phyloP scores from a whole-genome alignment of 108 stramenopile species.

The Cyclotella cryptica region DNA sequence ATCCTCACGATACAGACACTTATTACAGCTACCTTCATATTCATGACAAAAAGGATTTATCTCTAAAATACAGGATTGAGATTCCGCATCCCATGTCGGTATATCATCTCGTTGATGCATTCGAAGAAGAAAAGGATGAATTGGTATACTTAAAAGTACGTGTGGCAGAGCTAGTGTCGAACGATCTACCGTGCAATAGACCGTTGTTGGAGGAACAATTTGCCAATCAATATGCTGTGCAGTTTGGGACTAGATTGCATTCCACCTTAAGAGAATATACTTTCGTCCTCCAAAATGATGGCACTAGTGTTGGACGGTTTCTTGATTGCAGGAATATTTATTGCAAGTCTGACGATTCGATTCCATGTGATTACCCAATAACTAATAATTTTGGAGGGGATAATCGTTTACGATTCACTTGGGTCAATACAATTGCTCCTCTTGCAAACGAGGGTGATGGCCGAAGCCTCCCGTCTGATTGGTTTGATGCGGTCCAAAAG shows the following conservation, averaged over 20 bases:
- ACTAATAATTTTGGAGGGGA: constrained; percentile 1
- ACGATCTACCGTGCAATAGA: constrained; percentile 18
- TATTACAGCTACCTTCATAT: constrained; percentile 15
- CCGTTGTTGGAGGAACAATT: constrained; percentile 36
- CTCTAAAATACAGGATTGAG: constrained; percentile 14
- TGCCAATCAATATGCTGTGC: constrained; percentile 36
- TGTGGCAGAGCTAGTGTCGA: constrained; percentile 23
- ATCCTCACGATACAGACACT: not conserved
- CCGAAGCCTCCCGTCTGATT: constrained; percentile 6
- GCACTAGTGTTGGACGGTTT: constrained; percentile 13
- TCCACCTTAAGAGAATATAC: constrained; percentile 34
- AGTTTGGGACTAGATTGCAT: constrained; percentile 1
- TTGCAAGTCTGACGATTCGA: not conserved
- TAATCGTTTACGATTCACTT: constrained; percentile 26
- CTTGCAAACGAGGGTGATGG: not conserved
- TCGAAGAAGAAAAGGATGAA: constrained; percentile 16
- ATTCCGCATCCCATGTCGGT: constrained; percentile 18
- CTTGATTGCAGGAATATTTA: constrained; percentile 8
- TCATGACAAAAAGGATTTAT: constrained; percentile 6
- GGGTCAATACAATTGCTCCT: constrained; percentile 29
- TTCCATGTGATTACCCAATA: constrained; percentile 14
- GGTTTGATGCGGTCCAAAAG: constrained; percentile 43
- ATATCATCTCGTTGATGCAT: constrained; percentile 35
- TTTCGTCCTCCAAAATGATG: constrained; percentile 16
- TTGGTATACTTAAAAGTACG: constrained; percentile 9